phyloP scores from a whole-genome alignment of 768 basidiomycete species.

The Macrolepiota fuliginosa region DNA sequence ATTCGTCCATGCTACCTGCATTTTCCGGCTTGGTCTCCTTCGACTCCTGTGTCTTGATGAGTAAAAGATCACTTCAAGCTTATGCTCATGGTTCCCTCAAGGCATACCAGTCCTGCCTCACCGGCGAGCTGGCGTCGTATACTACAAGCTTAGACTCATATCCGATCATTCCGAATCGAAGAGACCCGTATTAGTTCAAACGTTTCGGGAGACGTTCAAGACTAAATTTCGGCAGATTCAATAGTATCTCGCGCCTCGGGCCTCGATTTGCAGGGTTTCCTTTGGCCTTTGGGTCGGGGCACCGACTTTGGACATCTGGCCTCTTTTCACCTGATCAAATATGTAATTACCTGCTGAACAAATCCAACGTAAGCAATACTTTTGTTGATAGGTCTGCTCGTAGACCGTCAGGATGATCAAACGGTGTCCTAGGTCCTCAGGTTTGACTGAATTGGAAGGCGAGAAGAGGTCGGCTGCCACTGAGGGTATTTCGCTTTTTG shows the following conservation, averaged over 20 bases:
- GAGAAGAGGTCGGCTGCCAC: slow-evolving; percentile 4
- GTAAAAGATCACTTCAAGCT: background rate
- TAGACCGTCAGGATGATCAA: background rate
- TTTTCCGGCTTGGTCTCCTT: background rate
- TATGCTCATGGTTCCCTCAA: background rate
- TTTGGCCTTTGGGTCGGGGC: no score
- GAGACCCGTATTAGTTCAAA: background rate
- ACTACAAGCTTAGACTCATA: background rate
- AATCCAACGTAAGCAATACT: background rate
- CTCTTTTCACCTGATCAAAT: background rate
- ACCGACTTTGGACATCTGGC: no score
- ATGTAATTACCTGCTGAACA: background rate
- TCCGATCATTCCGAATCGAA: background rate
- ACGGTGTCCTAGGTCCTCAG: slow-evolving; percentile 18
- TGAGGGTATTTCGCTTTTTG: slow-evolving; percentile 16
- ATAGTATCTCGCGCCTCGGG: background rate
- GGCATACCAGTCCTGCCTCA: background rate
- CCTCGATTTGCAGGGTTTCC: background rate
- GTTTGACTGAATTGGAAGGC: background rate
- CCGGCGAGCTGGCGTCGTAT: background rate
- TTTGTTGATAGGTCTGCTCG: background rate
- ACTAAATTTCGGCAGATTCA: background rate
- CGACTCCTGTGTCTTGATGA: background rate
- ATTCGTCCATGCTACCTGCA: no score
- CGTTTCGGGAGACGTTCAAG: background rate